Conservation (phyloP, 2,329 filamentous ascomycete species). For the Pseudopithomyces chartarum region DNA sequence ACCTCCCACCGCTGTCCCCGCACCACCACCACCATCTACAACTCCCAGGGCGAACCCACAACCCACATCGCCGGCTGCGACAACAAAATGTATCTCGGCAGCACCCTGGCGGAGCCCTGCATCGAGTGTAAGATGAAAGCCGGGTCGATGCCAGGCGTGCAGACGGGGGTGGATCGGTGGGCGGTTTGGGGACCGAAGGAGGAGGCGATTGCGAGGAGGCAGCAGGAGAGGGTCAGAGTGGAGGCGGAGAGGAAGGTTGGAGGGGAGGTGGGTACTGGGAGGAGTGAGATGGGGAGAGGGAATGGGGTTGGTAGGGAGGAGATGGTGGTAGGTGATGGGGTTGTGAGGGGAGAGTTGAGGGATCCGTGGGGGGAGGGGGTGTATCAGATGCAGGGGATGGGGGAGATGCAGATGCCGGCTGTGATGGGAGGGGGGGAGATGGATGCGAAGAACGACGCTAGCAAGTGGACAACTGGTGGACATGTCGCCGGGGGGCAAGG, state of each 20-base stretch:
- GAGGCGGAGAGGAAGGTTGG: background rate
- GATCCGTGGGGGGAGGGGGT: background rate
- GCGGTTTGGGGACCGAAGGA: conserved; percentile 1
- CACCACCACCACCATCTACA: background rate
- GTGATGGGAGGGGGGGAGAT: background rate
- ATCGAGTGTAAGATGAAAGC: conserved; percentile 9
- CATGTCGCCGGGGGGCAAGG: background rate
- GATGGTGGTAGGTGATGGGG: too few relatives aligned
- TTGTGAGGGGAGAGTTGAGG: too few relatives aligned
- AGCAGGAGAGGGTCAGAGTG: background rate
- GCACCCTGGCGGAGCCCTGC: conserved; percentile 4
- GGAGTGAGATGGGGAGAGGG: background rate
- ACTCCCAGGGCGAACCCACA: background rate
- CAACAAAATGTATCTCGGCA: background rate
- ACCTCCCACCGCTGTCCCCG: conserved; percentile 12
- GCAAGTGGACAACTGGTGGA: too few relatives aligned
- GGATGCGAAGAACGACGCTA: background rate
- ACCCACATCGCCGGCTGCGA: background rate
- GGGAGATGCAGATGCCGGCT: too few relatives aligned
- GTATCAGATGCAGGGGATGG: background rate
- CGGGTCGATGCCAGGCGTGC: conserved; percentile 2
- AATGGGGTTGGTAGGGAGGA: background rate
- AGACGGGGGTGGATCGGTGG: conserved; percentile 6
- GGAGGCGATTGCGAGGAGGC: background rate
- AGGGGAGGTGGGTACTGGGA: background rate